Evolutionary conservation across 2,329 filamentous ascomycete species (phyloP), one percentile per base, ranked within the genome.

Genomic region (Penicillium glabrum): DNA sequence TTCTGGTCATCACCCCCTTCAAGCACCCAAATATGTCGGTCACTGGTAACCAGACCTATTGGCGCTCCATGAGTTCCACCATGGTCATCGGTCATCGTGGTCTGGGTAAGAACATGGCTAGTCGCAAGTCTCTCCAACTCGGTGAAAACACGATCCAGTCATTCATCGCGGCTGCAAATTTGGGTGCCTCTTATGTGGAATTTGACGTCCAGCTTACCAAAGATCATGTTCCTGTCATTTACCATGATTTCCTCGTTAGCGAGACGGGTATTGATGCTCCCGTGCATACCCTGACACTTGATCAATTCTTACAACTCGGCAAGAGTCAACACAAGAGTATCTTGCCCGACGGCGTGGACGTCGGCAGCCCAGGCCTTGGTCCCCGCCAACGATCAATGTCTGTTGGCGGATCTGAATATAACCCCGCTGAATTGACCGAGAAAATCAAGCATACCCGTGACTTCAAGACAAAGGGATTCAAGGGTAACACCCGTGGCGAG

Each of bases 201-300:
- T 85, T 86, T 68, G 95, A 99, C 71, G 95, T 99, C 0, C 95
- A 99, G 72, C 80, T 99, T 39, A 99, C 95, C n/a, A 99, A 99
- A 70, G 95, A 99, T 71, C 92, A 96, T 67, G 92, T 99, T 1
- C 95, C 95, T 0, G 93, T 99, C 62, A 96, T 99, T 68, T 99
- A 99, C 71, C 95, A 99, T 71, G 95, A 99, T 74, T 99, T 99
- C 69, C 82, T 98, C 14, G 95, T 99, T 72, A 96, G 92, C 70
- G 95, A 99, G 76, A 98, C 95, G 0, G 95, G 96, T 10, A 95
- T 97, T 53, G 95, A 99, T 70, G 95, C 95, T 0, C 95, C 95
- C 0, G 93, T 99, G 1, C 95, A 99, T 71, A 96, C 91, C 0
- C 80, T 99, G 61, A 99, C 95, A 0, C 79, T 98, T 4, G 93